Evolutionary conservation across 768 basidiomycete species (phyloP).

Genomic region (Tubosaeta sp.): DNA sequence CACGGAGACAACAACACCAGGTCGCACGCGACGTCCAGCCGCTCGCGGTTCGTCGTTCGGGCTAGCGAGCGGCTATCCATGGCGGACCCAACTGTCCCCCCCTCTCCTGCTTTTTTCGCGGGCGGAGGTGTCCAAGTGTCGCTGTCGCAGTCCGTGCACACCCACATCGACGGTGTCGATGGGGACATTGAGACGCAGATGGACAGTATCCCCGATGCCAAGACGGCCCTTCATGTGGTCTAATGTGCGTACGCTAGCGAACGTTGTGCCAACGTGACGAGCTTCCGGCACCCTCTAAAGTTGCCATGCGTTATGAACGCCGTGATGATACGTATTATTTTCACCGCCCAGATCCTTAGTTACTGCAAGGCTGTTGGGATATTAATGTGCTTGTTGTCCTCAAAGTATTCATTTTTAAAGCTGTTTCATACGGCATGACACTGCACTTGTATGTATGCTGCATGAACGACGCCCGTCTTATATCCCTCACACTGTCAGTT

Average conservation of each 20-base stretch:
- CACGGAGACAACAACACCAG: conserved; percentile 9
- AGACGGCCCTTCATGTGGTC: neutral
- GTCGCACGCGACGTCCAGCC: neutral
- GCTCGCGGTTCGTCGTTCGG: neutral
- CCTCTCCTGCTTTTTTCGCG: neutral
- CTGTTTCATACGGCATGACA: neutral
- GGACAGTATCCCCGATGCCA: neutral
- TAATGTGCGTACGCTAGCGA: neutral
- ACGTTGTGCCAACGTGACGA: neutral
- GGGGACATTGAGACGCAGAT: neutral
- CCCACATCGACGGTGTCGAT: neutral
- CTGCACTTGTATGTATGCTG: neutral
- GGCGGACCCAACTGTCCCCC: neutral
- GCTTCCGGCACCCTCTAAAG: neutral
- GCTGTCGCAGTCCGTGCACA: neutral
- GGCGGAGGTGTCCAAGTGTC: neutral
- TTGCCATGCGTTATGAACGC: neutral
- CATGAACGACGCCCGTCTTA: too few relatives aligned
- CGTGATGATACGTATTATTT: neutral
- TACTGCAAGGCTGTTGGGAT: too few relatives aligned
- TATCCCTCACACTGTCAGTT: too few relatives aligned
- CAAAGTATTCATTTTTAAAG: neutral
- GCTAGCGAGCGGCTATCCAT: neutral
- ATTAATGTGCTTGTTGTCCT: neutral
- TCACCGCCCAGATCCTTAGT: neutral